A percentile compares a stretch with the other conserved stretches of the same genome.
Conservation (phyloP, 345 rosid genomes). For the Eutrema heterophyllum region DNA sequence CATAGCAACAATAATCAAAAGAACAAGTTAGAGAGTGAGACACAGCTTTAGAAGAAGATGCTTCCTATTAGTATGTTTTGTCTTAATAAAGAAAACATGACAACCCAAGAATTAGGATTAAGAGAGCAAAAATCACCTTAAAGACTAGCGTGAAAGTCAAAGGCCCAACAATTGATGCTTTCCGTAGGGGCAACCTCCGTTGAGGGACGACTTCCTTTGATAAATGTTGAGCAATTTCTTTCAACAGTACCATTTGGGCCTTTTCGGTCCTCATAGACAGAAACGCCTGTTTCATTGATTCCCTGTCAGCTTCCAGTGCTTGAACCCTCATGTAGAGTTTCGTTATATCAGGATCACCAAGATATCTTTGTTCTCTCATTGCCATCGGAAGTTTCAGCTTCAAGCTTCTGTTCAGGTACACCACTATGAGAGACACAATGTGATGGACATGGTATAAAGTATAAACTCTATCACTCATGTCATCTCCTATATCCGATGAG, state of each 20-base stretch:
- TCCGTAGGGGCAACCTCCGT: slow-evolving; percentile 41
- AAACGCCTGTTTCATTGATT: slow-evolving; percentile 90
- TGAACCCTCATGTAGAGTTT: slow-evolving; percentile 89
- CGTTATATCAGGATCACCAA: slow-evolving; percentile 68
- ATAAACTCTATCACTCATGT: slow-evolving; percentile 69
- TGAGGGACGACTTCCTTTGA: slow-evolving; percentile 73
- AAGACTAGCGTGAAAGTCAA: slow-evolving; percentile 56
- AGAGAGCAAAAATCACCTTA: slow-evolving; percentile 51
- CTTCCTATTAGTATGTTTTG: not conserved
- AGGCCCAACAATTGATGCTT: slow-evolving; percentile 40
- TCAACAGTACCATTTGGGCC: slow-evolving; percentile 74
- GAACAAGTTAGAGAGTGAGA: not conserved
- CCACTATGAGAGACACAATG: slow-evolving; percentile 8
- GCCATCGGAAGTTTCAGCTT: not conserved
- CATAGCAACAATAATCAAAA: slow-evolving; percentile 8
- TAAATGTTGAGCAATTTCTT: slow-evolving; percentile 93
- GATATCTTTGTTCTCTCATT: slow-evolving; percentile 29
- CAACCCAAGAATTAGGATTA: not conserved
- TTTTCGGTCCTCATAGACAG: slow-evolving; percentile 91
- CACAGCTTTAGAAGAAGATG: not conserved
- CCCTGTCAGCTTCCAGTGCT: slow-evolving; percentile 94
- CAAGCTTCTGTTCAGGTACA: slow-evolving; percentile 14
- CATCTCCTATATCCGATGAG: slow-evolving; percentile 67
- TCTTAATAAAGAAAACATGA: not conserved
- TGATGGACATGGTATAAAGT: slow-evolving; percentile 69